A percentile compares a stretch with the other conserved stretches of the same genome.
phyloP scores from a whole-genome alignment of 2,329 filamentous ascomycete species.

The Penicillium sp. region DNA sequence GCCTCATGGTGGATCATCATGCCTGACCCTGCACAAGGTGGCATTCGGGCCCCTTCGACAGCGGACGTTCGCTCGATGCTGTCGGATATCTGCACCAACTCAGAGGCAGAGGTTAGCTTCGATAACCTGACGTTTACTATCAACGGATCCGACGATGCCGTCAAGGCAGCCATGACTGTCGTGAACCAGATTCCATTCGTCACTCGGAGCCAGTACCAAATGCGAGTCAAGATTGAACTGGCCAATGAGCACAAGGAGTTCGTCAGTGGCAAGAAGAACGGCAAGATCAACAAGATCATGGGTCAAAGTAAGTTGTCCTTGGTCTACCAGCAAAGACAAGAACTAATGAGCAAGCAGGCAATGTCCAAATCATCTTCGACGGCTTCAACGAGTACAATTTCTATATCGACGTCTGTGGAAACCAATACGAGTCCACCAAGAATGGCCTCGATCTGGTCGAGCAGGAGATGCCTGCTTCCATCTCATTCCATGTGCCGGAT shows the following conservation, averaged over 20 bases:
- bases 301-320: slow-evolving; percentile 70
- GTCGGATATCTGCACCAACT: slow-evolving; percentile 93
- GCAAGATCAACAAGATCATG: slow-evolving; percentile 99
- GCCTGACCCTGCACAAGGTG: slow-evolving; percentile 63
- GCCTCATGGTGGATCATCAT: slow-evolving; percentile 93
- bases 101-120: slow-evolving; percentile 90
- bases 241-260: slow-evolving; percentile 99
- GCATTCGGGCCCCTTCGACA: slow-evolving; percentile 60
- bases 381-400: slow-evolving; percentile 99
- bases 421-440: slow-evolving; percentile 90
- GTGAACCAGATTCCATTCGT: slow-evolving; percentile 91
- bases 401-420: slow-evolving; percentile 95
- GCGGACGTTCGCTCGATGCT: slow-evolving; percentile 85
- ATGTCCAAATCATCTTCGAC: slow-evolving; percentile 98
- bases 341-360: slow-evolving; percentile 53
- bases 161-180: slow-evolving; percentile 92
- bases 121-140: slow-evolving; percentile 93
- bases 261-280: slow-evolving; percentile 98
- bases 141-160: slow-evolving; percentile 92
- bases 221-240: slow-evolving; percentile 96
- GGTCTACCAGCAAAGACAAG: slow-evolving; percentile 2
- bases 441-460: slow-evolving; percentile 90
- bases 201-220: slow-evolving; percentile 82
- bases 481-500: slow-evolving; percentile 98
- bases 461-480: slow-evolving; percentile 98